Evolutionary conservation across 2,329 filamentous ascomycete species (phyloP), one percentile per base, ranked within the genome.

Genomic region (Fonsecaea nubica): DNA sequence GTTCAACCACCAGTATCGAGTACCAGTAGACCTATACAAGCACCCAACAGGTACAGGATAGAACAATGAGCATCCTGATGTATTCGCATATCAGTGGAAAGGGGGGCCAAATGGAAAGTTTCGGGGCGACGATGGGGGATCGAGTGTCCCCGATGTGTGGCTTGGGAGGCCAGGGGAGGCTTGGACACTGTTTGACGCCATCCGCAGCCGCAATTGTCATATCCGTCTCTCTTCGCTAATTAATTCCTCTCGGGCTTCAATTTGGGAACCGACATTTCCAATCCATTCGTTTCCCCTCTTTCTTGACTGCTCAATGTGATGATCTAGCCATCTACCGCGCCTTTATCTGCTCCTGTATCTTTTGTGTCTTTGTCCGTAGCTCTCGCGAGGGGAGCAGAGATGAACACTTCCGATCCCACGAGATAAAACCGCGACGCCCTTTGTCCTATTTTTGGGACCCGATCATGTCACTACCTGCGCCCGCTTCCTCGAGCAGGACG

Each of bases 401-500:
- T 50, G 45, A 50, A 21, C 45, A 25, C 45, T 25, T n/a, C 45
- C 45, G 45, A 50, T 50, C 45, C 45, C 18, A 50, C 45, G 8
- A 25, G 18, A 21, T 50, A 25, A 50, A 25, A 50, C 45, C 25
- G 18, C 45, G 45, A 18, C 18, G 58, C 33, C n/a, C 42, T 35
- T 36, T 21, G 15, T 18, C 30, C 35, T n/a, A 6, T 60, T 15
- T 25, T 25, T 3, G n/a, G n/a, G 33, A 30, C 38, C 7, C 32
- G 45, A 54, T 30, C 45, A 61, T 61, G 58, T 61, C 58, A 13
- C 52, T 61, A n/a, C 58, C 61, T 8, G 40, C 58, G 45, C 50
- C 53, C 54, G 42, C 60, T 36, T 66, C 58, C 63, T 67, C 66
- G 25, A 68, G 65, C 55, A 64, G 68, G 55, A 57, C 69, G 21